phyloP scores from a whole-genome alignment of 371 early-diverging fungal species.

The Choanephora cucurbitarum region DNA sequence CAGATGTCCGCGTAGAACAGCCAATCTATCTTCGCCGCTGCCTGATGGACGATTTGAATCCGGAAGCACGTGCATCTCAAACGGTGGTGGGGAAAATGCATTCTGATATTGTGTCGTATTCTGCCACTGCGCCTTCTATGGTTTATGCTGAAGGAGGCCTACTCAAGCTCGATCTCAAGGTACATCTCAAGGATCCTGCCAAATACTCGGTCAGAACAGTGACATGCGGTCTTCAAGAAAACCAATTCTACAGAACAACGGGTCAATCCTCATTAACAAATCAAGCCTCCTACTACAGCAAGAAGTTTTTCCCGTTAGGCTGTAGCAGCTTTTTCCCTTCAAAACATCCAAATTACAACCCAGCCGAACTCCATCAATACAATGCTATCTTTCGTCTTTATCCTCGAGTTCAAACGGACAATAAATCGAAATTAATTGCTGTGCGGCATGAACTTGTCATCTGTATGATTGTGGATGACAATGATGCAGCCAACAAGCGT shows the following conservation, averaged over 20 bases:
- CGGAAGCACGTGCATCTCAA: background rate
- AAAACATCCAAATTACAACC: constrained; percentile 15
- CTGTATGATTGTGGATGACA: constrained; percentile 14
- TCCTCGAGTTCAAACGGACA: constrained; percentile 25
- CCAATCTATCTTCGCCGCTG: constrained; percentile 18
- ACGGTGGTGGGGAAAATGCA: constrained; percentile 8
- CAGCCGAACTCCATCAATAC: constrained; percentile 17
- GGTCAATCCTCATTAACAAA: constrained; percentile 20
- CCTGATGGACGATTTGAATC: constrained; percentile 10
- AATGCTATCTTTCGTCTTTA: constrained; percentile 25
- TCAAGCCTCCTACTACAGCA: constrained; percentile 7
- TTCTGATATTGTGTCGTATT: constrained; percentile 15
- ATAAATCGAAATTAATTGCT: constrained; percentile 14
- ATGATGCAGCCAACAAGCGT: background rate
- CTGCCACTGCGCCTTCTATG: constrained; percentile 29
- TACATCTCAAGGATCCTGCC: constrained; percentile 15
- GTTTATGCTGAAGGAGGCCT: constrained; percentile 30
- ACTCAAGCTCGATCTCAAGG: constrained; percentile 12
- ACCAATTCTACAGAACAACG: constrained; percentile 21
- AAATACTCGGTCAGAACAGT: constrained; percentile 12
- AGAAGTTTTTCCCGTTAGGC: constrained; percentile 16
- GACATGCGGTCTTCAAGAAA: constrained; percentile 27
- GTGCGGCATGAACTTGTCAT: constrained; percentile 17
- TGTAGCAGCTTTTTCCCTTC: constrained; percentile 25
- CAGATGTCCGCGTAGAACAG: constrained; percentile 7